Evolutionary conservation across 768 basidiomycete genomes (phyloP).

Genomic region (Mycena sanguinolenta): DNA sequence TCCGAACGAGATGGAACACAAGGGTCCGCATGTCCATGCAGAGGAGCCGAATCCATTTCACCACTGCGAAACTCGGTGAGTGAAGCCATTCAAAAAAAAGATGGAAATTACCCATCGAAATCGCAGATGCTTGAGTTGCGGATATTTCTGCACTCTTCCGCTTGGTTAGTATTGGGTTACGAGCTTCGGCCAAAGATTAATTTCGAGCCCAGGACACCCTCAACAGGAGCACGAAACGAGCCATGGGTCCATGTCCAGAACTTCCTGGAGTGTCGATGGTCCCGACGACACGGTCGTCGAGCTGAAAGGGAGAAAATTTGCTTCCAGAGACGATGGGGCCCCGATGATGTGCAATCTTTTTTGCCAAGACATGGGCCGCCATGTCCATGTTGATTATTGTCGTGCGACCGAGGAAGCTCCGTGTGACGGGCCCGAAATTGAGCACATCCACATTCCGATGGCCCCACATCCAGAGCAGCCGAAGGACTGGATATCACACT

Average conservation of each 20-base stretch:
- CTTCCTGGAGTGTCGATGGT: conserved; percentile 69
- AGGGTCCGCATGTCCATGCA: conserved; percentile 64
- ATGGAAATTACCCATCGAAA: background rate
- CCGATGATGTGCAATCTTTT: conserved; percentile 76
- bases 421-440: conserved; percentile 59
- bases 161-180: conserved; percentile 52
- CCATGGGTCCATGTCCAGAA: conserved; percentile 74
- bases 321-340: conserved; percentile 66
- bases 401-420: conserved; percentile 51
- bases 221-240: conserved; percentile 74
- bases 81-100: no score
- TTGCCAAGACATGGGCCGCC: conserved; percentile 69
- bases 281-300: conserved; percentile 64
- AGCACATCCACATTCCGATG: conserved; percentile 59
- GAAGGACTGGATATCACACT: conserved; percentile 70
- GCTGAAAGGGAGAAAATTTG: conserved; percentile 68
- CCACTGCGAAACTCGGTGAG: conserved; percentile 65
- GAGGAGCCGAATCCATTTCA: conserved; percentile 61
- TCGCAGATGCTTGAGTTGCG: conserved; percentile 62
- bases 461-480: conserved; percentile 59
- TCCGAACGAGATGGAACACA: conserved; percentile 56
- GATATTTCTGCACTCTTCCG: conserved; percentile 71
- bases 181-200: background rate
- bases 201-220: conserved; percentile 58
- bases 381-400: conserved; percentile 70